These are phyloP conservation scores for Coccomyxa subellipsoidea DNA, from an alignment of 163 green algal genomes.

Conservation along the genomic window DNA sequence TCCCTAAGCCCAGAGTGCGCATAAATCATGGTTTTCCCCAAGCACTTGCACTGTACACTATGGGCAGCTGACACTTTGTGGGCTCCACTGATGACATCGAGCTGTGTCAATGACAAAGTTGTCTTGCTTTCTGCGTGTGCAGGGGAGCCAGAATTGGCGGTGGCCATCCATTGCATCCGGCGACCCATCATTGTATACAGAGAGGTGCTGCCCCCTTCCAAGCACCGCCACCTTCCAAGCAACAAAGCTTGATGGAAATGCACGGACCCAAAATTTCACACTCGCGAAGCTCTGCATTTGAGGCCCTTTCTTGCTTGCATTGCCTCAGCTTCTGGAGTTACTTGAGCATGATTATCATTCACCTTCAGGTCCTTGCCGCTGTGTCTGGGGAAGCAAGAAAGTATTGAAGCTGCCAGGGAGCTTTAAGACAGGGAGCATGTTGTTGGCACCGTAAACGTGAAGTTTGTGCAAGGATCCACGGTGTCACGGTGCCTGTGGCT, in stretches of 20 bases:
- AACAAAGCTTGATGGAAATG: no score
- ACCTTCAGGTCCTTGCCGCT: no score
- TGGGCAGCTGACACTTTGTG: background rate
- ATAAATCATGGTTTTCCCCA: background rate
- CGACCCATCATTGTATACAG: background rate
- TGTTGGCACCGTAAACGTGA: no score
- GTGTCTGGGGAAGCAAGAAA: no score
- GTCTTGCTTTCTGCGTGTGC: background rate
- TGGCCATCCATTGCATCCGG: slow-evolving; percentile 3
- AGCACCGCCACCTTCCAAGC: no score
- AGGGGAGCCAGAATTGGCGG: background rate
- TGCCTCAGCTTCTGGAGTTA: background rate
- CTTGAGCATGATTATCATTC: no score
- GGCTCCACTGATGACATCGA: background rate
- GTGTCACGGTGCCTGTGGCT: background rate
- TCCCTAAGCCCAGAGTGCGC: background rate
- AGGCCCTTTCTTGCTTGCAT: no score
- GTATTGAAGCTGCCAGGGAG: no score
- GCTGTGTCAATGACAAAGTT: background rate
- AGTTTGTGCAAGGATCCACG: background rate
- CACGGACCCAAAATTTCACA: no score
- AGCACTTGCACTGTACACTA: background rate
- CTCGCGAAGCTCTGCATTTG: no score
- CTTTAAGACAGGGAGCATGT: no score
- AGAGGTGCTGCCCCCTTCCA: background rate